Evolutionary conservation across 305 asterid species (phyloP), one percentile per base, ranked within the genome.

Genomic region (Andrographis paniculata): DNA sequence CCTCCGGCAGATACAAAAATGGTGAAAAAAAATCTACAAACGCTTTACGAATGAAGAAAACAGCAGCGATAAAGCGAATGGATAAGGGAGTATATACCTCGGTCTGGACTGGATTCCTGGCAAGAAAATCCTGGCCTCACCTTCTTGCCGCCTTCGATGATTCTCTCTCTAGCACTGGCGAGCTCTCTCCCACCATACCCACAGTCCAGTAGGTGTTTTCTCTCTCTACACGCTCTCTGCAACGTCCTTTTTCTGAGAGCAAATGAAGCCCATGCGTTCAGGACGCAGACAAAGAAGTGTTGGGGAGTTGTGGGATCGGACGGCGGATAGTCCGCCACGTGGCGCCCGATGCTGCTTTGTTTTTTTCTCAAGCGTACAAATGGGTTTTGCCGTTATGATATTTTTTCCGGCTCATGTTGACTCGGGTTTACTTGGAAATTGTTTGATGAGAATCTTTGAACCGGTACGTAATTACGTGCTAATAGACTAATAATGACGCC

Each of bases 111-210:
- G 44, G 42, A 61, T 75, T 58, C 64, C 62, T 56, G 67, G 41
- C 41, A 56, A 65, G 44, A 42, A 62, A 76, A 62, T 79, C 55
- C 64, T 63, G 76, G 58, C 80, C 75, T 69, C 79, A 59, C 80
- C 71, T 79, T 70, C 62, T 63, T 51, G 48, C 55, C 22, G 52
- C 59, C 46, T 52, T 59, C 51, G 61, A 51, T 61, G 24, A 21
- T 22, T 66, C 45, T 53, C 38, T 42, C 44, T 46, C 60, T n/a
- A n/a, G n/a, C n/a, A n/a, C n/a, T n/a, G n/a, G n/a, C 53, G 22
- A 52, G 3, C 58, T 5, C 11, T 41, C 22, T 27, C 59, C 35
- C 60, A 37, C n/a, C n/a, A n/a, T n/a, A n/a, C 61, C 42, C 55
- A 36, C 23, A 10, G 20, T 33, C 44, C n/a, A 17, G 17, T 31